Conservation (phyloP, 768 basidiomycete species). For the Stropharia rugosoannulata region DNA sequence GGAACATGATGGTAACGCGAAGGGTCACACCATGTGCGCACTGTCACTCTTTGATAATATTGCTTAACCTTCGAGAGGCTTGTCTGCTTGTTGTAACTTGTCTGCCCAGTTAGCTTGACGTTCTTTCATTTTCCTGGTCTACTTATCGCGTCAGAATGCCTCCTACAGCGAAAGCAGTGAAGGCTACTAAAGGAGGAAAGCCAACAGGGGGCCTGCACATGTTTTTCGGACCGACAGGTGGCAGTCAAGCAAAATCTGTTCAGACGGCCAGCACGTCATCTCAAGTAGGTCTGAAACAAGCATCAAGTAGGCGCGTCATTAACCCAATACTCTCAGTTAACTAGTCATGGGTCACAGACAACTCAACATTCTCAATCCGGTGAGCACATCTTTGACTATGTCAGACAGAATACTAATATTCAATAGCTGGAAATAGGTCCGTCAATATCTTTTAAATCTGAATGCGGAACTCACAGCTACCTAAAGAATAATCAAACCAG, state of each 20-base stretch:
- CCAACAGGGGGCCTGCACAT: constrained; percentile 18
- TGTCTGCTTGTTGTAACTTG: neutral
- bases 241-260: constrained; percentile 17
- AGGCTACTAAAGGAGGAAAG: constrained; percentile 13
- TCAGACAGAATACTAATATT: neutral
- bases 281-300: constrained; percentile 7
- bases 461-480: neutral
- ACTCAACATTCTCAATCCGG: neutral
- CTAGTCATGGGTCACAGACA: constrained; percentile 16
- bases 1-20: neutral
- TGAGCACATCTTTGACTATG: neutral
- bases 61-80: neutral
- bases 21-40: constrained; percentile 5
- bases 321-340: constrained; percentile 4
- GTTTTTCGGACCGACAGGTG: constrained; percentile 23
- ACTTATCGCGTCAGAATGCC: constrained; percentile 10
- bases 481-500: constrained; percentile 4
- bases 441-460: neutral
- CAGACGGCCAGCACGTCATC: constrained; percentile 11
- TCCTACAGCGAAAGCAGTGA: constrained; percentile 14
- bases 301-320: neutral
- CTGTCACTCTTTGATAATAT: constrained; percentile 3
- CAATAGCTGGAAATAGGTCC: constrained; percentile 9
- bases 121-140: constrained; percentile 2
- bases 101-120: neutral